Evolutionary conservation across 768 basidiomycete species (phyloP), one percentile per base, ranked within the genome.

Genomic region (Suillus subalutaceus): DNA sequence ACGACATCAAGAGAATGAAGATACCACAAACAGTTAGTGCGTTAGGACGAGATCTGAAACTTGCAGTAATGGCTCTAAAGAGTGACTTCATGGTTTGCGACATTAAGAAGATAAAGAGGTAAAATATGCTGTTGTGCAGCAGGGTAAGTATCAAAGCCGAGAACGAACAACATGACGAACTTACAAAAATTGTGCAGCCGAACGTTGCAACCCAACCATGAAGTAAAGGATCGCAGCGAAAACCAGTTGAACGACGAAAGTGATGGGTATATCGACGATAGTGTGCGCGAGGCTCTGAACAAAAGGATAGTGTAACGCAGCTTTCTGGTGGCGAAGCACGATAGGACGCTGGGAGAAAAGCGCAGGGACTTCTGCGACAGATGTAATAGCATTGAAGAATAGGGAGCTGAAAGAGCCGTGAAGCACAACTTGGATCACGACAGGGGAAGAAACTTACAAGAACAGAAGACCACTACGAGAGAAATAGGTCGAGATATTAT

Each of bases 391-490:
- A 6, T 84, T 78, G 67, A 90, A 86, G 15, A 91, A 80, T 5
- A 89, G 74, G 1, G 88, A 74, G 63, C 88, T 89, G 60, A 0
- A 37, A 53, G 26, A 18, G 0, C 20, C 43, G 43, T 44, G 7
- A 66, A 16, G 43, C 63, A 61, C 30, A 35, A 61, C 9, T 4
- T 41, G 2, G 10, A 0, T 32, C 7, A 46, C 1, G 43, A 44
- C 43, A 44, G 16, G 43, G 43, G 40, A 41, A 3, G 18, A 46
- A 18, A 80, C 85, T 43, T 70, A 90, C 85, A 94, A 92, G 84
- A 93, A 93, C 18, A 94, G 80, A 48, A 91, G 82, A 73, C 93
- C 92, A 23, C 93, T 92, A 35, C 93, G 86, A 40, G 90, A 88
- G n/a, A 64, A 76, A 50, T 52, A 77, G 4, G 63, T 65, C 0